Percentiles rank a stretch among this genome's conserved stretches.
These are phyloP conservation scores for Botrytis pseudocinerea DNA, from an alignment of 2,329 filamentous ascomycete genomes.

Conservation along the genomic window DNA sequence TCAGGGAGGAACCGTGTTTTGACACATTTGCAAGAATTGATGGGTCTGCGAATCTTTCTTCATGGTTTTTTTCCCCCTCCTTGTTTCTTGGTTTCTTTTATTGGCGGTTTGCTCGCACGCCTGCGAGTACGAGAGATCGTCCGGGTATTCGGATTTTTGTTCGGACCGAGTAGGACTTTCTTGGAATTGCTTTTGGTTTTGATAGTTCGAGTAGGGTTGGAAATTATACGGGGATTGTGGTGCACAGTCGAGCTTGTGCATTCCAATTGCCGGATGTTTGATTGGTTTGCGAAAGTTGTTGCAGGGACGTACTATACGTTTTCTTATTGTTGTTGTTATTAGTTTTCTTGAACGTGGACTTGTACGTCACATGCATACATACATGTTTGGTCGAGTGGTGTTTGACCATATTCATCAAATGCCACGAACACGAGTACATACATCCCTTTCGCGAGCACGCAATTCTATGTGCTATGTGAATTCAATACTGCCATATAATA, in stretches of 20 bases:
- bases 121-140: constrained; percentile 1
- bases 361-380: not conserved
- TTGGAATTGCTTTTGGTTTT: not conserved
- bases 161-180: not conserved
- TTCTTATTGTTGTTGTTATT: not conserved
- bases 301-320: not conserved
- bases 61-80: not conserved
- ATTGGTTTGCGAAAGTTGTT: not conserved
- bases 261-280: not conserved
- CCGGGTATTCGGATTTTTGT: not conserved
- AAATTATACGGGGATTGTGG: not conserved
- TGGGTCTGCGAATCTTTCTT: not conserved
- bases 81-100: not conserved
- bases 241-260: not conserved
- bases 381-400: not conserved
- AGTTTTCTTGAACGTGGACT: not conserved
- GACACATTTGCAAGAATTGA: not conserved
- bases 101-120: not conserved
- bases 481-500: not conserved
- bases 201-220: not conserved
- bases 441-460: too few species aligned
- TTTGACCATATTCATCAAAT: not conserved
- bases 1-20: not conserved
- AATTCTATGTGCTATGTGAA: too few species aligned
- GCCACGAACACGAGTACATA: too few species aligned